Base-by-base conservation (phyloP, 768 basidiomycete genomes). In the Mycena chlorophos region DNA sequence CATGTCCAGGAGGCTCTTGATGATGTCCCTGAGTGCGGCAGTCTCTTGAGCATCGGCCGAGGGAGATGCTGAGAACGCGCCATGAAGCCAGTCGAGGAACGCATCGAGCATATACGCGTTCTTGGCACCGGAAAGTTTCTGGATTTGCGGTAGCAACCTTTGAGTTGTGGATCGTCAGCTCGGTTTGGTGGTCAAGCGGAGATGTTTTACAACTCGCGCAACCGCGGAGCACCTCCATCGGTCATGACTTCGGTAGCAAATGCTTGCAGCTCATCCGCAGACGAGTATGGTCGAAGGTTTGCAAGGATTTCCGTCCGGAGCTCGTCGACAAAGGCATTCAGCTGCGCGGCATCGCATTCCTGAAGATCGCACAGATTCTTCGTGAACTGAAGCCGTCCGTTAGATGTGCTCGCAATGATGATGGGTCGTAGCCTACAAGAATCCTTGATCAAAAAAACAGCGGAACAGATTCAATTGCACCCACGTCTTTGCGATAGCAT, bases 371-470 rank as follows among this genome's bases (percentile, higher is more conserved):
- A 22, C 34, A 51, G 10, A 23, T 28, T 51, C 17, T 51, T 31
- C 8, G 39, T 23, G 34, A 51, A 51, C 38, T 51, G n/a, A 8
- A 51, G 50, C n/a, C 50, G 50, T 27, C 22, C 49, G n/a, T 51
- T 51, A 5, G 49, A 51, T 3, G 6, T 51, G 23, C 39, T 8
- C 3, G 17, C 12, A 4, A 51, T 17, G 26, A 51, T 39, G n/a
- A 51, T 34, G 13, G 49, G 34, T 14, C 49, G 31, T 19, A 51
- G 50, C 37, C 50, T 51, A 40, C n/a, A 22, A 31, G 16, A 20
- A n/a, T n/a, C n/a, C n/a, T n/a, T n/a, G n/a, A n/a, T n/a, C n/a
- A n/a, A n/a, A 29, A 20, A 19, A 8, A 8, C 29, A 28, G 13
- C 20, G 3, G 22, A 49, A 27, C 20, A 30, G n/a, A n/a, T n/a